phyloP scores from a whole-genome alignment of 2,329 filamentous ascomycete genomes.

The Epichloe coenophiala region DNA sequence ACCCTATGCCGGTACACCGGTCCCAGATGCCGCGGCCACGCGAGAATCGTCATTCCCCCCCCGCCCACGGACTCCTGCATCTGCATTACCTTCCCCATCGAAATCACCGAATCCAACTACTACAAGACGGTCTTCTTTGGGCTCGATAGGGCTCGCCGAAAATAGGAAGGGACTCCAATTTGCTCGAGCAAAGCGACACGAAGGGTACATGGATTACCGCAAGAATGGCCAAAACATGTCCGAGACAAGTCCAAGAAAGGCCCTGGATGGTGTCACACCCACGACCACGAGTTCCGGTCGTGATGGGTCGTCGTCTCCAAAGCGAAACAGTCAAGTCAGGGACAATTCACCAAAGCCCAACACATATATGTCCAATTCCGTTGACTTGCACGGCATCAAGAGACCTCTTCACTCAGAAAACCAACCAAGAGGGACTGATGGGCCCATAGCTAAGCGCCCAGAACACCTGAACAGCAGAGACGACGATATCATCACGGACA shows the following conservation, averaged over 20 bases:
- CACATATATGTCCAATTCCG: background rate
- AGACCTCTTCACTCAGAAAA: constrained; percentile 12
- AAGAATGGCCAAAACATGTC: background rate
- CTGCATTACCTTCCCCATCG: background rate
- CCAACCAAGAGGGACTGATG: constrained; percentile 3
- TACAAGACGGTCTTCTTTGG: background rate
- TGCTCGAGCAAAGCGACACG: background rate
- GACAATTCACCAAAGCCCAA: background rate
- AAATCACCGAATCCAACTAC: background rate
- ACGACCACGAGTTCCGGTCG: constrained; percentile 2
- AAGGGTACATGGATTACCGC: background rate
- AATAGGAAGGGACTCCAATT: background rate
- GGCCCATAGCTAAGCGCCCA: constrained; percentile 6
- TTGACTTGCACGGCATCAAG: constrained; percentile 19
- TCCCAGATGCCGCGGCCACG: constrained; percentile 7
- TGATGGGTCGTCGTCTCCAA: constrained; percentile 10
- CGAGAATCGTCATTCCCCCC: constrained; percentile 9
- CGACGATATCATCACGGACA: constrained; percentile 70
- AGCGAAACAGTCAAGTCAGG: background rate
- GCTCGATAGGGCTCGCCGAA: background rate
- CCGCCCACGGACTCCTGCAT: background rate
- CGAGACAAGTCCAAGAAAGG: background rate
- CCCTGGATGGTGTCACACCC: background rate
- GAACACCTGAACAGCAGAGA: constrained; percentile 11
- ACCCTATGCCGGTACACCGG: constrained; percentile 24